These are phyloP conservation scores for Pseudopyricularia cyperi DNA, from an alignment of 2,329 filamentous ascomycete genomes.

Conservation along the genomic window DNA sequence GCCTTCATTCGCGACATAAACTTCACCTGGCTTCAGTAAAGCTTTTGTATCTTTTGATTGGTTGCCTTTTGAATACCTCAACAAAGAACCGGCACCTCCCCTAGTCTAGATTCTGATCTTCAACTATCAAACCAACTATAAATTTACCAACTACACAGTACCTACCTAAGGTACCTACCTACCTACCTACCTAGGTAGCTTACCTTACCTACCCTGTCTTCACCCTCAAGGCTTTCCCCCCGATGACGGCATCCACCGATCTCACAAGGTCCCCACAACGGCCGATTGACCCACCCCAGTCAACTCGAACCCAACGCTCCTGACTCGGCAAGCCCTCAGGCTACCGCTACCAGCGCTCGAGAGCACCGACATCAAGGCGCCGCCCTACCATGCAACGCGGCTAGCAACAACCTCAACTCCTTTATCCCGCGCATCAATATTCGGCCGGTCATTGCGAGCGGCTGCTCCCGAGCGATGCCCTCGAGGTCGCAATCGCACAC, in stretches of 20 bases:
- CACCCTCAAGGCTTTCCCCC: too few species aligned
- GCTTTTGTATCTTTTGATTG: too few species aligned
- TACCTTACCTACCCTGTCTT: too few species aligned
- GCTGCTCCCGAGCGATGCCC: conserved; percentile 4
- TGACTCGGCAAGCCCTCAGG: conserved; percentile 2
- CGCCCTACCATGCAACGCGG: not conserved
- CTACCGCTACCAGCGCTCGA: not conserved
- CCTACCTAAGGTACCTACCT: too few species aligned
- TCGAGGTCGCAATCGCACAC: conserved; percentile 1
- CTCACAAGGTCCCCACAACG: conserved; percentile 1
- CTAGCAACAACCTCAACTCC: not conserved
- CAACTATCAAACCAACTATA: too few species aligned
- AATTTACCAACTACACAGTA: too few species aligned
- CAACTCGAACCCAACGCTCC: conserved; percentile 1
- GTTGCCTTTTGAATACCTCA: too few species aligned
- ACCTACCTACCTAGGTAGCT: too few species aligned
- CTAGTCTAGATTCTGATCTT: too few species aligned
- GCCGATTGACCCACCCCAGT: conserved; percentile 2
- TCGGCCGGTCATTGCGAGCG: conserved; percentile 1
- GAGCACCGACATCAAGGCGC: conserved; percentile 2
- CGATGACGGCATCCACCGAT: conserved; percentile 7
- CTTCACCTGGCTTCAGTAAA: too few species aligned
- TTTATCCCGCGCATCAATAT: not conserved
- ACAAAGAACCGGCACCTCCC: too few species aligned
- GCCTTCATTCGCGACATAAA: too few species aligned